Conservation (phyloP, 1,284 basidiomycete species). For the Ustilago loliicola region DNA sequence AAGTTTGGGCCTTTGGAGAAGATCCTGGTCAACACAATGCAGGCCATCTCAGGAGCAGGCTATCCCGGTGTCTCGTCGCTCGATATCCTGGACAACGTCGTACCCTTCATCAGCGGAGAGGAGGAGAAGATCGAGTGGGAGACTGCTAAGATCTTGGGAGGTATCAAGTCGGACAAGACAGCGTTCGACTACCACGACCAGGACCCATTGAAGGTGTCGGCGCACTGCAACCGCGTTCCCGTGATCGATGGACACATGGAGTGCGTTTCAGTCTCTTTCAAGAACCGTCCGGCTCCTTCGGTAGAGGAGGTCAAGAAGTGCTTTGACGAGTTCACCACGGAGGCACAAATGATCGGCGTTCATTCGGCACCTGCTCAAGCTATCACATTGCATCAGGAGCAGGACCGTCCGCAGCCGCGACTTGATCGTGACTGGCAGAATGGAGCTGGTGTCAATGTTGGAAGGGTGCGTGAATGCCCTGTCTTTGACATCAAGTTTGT, state of each 20-base stretch:
- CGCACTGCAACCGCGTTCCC: slow-evolving; percentile 90
- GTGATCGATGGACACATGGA: slow-evolving; percentile 93
- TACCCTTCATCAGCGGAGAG: slow-evolving; percentile 88
- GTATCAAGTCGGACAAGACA: slow-evolving; percentile 55
- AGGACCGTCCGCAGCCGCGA: slow-evolving; percentile 93
- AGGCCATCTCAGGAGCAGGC: slow-evolving; percentile 96
- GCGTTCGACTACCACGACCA: slow-evolving; percentile 85
- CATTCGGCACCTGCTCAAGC: slow-evolving; percentile 88
- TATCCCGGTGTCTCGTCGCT: slow-evolving; percentile 93
- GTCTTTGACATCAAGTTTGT: slow-evolving; percentile 90
- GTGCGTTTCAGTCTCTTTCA: slow-evolving; percentile 88
- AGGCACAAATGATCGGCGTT: slow-evolving; percentile 83
- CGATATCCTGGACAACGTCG: slow-evolving; percentile 96
- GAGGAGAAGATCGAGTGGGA: slow-evolving; percentile 99
- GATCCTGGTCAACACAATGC: slow-evolving; percentile 92
- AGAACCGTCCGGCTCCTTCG: slow-evolving; percentile 82
- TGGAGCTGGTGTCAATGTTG: slow-evolving; percentile 92
- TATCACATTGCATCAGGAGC: slow-evolving; percentile 92
- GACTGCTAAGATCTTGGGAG: slow-evolving; percentile 92
- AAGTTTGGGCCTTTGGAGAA: slow-evolving; percentile 93
- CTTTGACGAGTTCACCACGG: slow-evolving; percentile 80
- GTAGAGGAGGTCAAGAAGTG: slow-evolving; percentile 89
- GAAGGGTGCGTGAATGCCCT: slow-evolving; percentile 87
- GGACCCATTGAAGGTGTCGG: slow-evolving; percentile 87
- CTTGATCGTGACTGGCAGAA: slow-evolving; percentile 91